Evolutionary conservation across 768 basidiomycete species (phyloP), one percentile per base, ranked within the genome.

Genomic region (Mycena galopus): DNA sequence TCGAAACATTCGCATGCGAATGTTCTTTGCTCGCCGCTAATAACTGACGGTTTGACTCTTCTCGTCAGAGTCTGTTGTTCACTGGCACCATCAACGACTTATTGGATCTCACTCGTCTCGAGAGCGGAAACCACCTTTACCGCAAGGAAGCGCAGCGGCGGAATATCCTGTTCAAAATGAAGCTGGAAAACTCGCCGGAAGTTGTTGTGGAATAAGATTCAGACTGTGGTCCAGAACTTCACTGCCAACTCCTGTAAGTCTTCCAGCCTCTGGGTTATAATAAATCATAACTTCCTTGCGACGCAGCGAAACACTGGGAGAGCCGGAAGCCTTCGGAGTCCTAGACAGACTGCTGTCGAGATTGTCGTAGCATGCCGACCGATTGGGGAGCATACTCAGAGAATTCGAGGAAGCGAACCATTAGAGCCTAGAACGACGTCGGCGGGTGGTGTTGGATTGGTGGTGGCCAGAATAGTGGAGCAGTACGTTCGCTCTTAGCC

Each of bases 61-160:
- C 56, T 55, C 39, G 12, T 59, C 30, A 90, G 91, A 90, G 90
- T 69, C 82, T 95, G 25, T 81, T 95, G 4, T 95, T 94, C 82
- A 93, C n/a, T n/a, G n/a, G n/a, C n/a, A n/a, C 94, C 4, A 94
- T 95, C 80, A 95, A 95, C 78, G 94, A 95, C 80, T 83, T 95
- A 11, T 84, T 95, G 77, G 94, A 95, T 80, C 85, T 95, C 14
- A 95, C 94, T 0, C 86, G 93, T 8, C 84, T 94, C 29, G 94
- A 96, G 79, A 90, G 86, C 66, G 93, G 93, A 10, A 88, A 91
- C 72, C 80, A 83, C 7, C 78, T 93, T 0, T 95, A 95, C 75
- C 81, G 85, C 42, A 88, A 87, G 65, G 94, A 96, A 81, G 92
- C 94, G 1, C 79, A 81, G 51, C 85, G 93, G 30, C 86, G 91